Base-by-base conservation (phyloP, 768 basidiomycete species). In the Agrocybe praecox region DNA sequence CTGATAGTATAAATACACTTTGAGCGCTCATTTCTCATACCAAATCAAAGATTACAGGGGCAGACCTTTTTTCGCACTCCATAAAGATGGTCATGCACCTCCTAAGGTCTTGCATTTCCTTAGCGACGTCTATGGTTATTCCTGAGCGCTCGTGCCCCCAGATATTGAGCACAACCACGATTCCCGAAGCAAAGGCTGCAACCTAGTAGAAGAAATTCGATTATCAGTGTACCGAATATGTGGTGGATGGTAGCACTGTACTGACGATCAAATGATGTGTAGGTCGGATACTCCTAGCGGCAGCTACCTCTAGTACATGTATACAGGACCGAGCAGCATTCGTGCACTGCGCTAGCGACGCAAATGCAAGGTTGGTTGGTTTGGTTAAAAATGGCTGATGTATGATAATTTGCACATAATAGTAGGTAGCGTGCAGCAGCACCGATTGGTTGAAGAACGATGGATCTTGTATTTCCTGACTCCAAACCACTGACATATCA, bases 291-390 rank as follows among this genome's bases (percentile, higher is more conserved):
- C 47, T 66, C 10, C 76, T 71, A 36, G 63, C 70, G 36, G 76
- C 71, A 42, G 79, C 77, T 11, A 77, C 72, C 56, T 90, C 88
- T 45, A 88, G 69, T 24, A 94, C 76, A 55, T 88, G 89, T 18
- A 80, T 81, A 56, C 83, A 88, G 0, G 88, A 86, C 3, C 92
- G 78, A 1, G 92, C 89, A 1, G 93, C 85, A 55, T 89, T 78
- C 32, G 86, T 80, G 67, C 86, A 90, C 53, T 87, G 87, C 0
- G 86, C 82, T 15, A 87, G 76, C 0, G 85, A 88, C 10, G 85
- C 80, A 52, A 80, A 78, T 2, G 78, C 73, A 19, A 80, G 61
- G 3, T 62, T 46, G 12, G 76, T 73, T 1, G 71, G 67, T 49
- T 72, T 76, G 15, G 71, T 67, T 6, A 91, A 78, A 71, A 90